These are phyloP conservation scores for Gloeopeniophorella convolvens DNA, from an alignment of 768 basidiomycete genomes.

Conservation along the genomic window DNA sequence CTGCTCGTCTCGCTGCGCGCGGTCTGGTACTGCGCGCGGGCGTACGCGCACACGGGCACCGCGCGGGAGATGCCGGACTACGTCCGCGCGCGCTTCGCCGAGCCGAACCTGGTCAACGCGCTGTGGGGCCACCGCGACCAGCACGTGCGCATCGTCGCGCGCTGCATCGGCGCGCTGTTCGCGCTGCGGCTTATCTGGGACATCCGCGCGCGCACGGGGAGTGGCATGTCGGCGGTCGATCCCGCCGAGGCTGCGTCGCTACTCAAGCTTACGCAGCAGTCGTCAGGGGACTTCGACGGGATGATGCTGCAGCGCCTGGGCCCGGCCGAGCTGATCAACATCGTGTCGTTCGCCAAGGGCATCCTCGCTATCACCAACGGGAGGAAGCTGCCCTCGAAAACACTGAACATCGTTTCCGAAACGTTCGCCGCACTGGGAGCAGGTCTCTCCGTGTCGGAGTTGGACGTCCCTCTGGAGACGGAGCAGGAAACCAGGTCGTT, in stretches of 20 bases:
- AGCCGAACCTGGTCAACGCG: not conserved
- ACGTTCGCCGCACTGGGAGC: no score
- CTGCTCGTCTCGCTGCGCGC: not conserved
- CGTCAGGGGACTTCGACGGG: not conserved
- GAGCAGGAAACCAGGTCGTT: no score
- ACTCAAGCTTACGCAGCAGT: not conserved
- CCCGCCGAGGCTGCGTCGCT: not conserved
- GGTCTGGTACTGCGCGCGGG: not conserved
- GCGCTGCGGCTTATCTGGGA: not conserved
- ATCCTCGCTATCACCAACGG: no score
- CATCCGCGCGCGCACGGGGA: not conserved
- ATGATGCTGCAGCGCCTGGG: not conserved
- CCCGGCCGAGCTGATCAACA: not conserved
- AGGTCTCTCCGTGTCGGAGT: no score
- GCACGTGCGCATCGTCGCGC: not conserved
- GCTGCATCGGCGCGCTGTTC: conserved; percentile 1
- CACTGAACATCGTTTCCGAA: no score
- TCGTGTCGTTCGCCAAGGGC: no score
- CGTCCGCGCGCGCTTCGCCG: not conserved
- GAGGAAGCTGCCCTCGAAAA: no score
- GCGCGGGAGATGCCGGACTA: not conserved
- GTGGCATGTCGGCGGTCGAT: no score
- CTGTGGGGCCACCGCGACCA: not conserved
- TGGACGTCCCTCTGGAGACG: no score
- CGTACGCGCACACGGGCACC: not conserved